phyloP scores from a whole-genome alignment of 768 basidiomycete genomes.

The Russula emetica region DNA sequence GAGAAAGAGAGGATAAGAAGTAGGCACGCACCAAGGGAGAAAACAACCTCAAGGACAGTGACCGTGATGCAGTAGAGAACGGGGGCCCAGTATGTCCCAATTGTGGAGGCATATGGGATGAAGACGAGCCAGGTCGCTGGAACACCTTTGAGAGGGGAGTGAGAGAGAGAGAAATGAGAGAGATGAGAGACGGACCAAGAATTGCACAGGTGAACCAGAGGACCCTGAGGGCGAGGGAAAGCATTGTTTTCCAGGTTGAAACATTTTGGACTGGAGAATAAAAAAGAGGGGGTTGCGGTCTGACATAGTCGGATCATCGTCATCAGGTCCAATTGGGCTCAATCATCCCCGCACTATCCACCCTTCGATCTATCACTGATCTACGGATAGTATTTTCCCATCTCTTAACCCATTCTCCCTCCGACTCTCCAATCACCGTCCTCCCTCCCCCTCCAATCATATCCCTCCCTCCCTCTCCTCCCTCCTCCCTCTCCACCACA shows the following conservation, averaged over 20 bases:
- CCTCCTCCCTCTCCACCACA: conserved; percentile 23
- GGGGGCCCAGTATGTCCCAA: conserved; percentile 47
- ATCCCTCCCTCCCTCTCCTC: conserved; percentile 12
- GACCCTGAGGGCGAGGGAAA: conserved; percentile 25
- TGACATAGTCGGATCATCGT: not conserved
- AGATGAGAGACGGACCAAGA: conserved; percentile 3
- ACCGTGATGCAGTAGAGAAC: conserved; percentile 47
- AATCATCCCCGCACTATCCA: conserved; percentile 22
- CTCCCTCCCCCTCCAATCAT: conserved; percentile 14
- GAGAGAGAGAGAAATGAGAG: not conserved
- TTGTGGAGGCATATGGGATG: conserved; percentile 42
- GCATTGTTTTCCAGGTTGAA: not conserved
- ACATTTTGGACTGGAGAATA: not conserved
- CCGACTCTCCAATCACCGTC: conserved; percentile 51
- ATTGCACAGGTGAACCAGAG: conserved; percentile 22
- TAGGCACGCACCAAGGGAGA: conserved; percentile 51
- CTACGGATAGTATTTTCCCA: conserved; percentile 70
- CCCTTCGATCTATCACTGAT: conserved; percentile 41
- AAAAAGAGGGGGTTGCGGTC: not conserved
- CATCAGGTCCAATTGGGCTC: conserved; percentile 20
- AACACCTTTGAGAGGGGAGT: conserved; percentile 10
- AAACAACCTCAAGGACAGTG: conserved; percentile 50
- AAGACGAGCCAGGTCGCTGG: conserved; percentile 41
- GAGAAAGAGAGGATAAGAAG: not conserved
- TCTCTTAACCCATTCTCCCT: conserved; percentile 73